Evolutionary conservation across 345 rosid species (phyloP).

Genomic region (Rhodamnia rubescens): DNA sequence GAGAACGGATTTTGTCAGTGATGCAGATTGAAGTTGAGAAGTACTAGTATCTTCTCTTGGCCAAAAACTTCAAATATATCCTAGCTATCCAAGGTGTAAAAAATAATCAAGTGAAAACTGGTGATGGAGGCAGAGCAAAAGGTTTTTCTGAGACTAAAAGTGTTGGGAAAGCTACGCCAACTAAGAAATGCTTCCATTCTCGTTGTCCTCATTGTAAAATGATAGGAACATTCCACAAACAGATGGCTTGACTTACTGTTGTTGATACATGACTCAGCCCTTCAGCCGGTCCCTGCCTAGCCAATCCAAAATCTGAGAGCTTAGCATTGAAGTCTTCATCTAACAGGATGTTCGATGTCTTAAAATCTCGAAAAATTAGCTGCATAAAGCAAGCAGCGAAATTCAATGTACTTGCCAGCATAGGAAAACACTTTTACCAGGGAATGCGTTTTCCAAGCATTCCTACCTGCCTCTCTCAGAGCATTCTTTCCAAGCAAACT

Average conservation of each 20-base stretch:
- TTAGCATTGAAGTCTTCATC: constrained; percentile 82
- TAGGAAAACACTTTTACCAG: not conserved
- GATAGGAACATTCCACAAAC: not conserved
- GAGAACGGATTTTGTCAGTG: not conserved
- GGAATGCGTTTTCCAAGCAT: not conserved
- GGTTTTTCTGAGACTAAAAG: not conserved
- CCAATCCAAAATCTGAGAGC: constrained; percentile 94
- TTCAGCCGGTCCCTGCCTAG: constrained; percentile 87
- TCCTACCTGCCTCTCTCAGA: not conserved
- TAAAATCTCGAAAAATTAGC: constrained; percentile 91
- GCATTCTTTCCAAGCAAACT: not conserved
- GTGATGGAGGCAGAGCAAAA: not conserved
- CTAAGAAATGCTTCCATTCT: not conserved
- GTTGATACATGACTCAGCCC: constrained; percentile 86
- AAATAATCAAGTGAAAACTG: not conserved
- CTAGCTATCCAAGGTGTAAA: not conserved
- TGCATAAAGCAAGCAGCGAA: constrained; percentile 14
- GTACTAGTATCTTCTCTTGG: not conserved
- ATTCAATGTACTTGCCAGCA: not conserved
- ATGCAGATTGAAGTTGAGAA: not conserved
- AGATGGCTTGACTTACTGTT: constrained; percentile 35
- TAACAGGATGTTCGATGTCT: constrained; percentile 77
- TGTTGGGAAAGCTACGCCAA: not conserved
- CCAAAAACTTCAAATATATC: not conserved
- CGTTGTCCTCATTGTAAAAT: not conserved